Conservation (phyloP, 2,329 filamentous ascomycete genomes). For the Niveomyces coronatus region DNA sequence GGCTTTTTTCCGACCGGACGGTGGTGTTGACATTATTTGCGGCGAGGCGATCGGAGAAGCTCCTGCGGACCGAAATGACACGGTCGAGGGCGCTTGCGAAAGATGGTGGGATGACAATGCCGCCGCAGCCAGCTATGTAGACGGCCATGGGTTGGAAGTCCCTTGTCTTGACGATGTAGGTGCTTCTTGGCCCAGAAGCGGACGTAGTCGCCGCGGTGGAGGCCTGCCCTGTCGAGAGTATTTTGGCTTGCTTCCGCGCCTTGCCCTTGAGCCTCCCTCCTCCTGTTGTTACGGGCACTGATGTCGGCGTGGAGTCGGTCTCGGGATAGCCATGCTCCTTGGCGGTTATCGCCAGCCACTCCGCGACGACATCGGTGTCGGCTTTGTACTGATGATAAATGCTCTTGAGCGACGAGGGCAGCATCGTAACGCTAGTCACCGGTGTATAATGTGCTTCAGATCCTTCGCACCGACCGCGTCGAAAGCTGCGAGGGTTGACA, state of each 20-base stretch:
- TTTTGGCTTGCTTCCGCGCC: slow-evolving; percentile 7
- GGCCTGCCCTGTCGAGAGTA: neutral
- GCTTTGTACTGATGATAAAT: slow-evolving; percentile 14
- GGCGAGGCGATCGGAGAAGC: slow-evolving; percentile 10
- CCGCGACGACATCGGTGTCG: slow-evolving; percentile 14
- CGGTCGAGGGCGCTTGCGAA: slow-evolving; percentile 12
- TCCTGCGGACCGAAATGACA: slow-evolving; percentile 13
- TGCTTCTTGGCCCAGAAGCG: neutral
- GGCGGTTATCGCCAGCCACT: slow-evolving; percentile 13
- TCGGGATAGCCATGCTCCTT: slow-evolving; percentile 11
- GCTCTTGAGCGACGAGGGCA: slow-evolving; percentile 10
- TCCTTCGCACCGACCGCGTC: too few relatives aligned
- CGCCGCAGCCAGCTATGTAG: slow-evolving; percentile 9
- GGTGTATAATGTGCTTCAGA: too few relatives aligned
- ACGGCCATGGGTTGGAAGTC: slow-evolving; percentile 14
- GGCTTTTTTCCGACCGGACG: slow-evolving; percentile 4
- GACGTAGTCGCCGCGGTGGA: neutral
- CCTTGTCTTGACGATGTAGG: slow-evolving; percentile 10
- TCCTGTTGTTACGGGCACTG: neutral
- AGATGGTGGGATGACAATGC: slow-evolving; percentile 10
- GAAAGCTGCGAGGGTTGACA: too few relatives aligned
- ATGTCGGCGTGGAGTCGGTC: neutral
- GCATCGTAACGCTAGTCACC: too few relatives aligned
- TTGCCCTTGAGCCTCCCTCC: slow-evolving; percentile 11
- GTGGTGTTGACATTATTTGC: neutral